These are phyloP conservation scores for Avena sativa DNA, from an alignment of 176 grass and related monocot species.

Conservation along the genomic window DNA sequence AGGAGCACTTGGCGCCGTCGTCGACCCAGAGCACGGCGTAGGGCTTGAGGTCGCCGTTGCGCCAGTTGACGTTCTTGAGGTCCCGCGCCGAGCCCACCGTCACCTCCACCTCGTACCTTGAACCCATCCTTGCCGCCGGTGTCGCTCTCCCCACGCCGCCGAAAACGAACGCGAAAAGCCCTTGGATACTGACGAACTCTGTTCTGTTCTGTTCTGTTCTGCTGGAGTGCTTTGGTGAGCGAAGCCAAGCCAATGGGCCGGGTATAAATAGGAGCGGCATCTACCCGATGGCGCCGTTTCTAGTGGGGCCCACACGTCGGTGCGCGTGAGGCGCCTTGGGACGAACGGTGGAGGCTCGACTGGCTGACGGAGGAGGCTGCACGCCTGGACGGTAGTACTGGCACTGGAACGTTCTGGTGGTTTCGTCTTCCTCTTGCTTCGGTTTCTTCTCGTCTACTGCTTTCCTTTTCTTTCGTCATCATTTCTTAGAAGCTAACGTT, in stretches of 20 bases:
- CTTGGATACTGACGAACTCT: background rate
- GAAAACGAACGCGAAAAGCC: background rate
- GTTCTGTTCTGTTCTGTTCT: background rate
- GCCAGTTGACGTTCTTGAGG: conserved; percentile 90
- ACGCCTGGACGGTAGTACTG: background rate
- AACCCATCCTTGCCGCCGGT: conserved; percentile 38
- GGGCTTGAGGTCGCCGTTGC: conserved; percentile 59
- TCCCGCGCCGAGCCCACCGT: conserved; percentile 62
- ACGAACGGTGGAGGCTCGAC: background rate
- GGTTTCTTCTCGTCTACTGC: background rate
- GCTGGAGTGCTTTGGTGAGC: background rate
- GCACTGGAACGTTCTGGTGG: background rate
- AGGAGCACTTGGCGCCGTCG: conserved; percentile 58
- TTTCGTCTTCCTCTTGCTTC: background rate
- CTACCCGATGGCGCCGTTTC: background rate
- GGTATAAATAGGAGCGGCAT: background rate
- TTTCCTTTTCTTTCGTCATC: background rate
- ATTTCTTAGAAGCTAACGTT: background rate
- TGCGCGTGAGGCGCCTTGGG: background rate
- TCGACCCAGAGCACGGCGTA: conserved; percentile 74
- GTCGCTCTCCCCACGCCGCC: background rate
- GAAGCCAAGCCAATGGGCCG: background rate
- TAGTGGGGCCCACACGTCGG: background rate
- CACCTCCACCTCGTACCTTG: conserved; percentile 71
- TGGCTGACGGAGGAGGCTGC: background rate